Base-by-base conservation (phyloP, 257 asterid genomes). In the Solanum neorickii region DNA sequence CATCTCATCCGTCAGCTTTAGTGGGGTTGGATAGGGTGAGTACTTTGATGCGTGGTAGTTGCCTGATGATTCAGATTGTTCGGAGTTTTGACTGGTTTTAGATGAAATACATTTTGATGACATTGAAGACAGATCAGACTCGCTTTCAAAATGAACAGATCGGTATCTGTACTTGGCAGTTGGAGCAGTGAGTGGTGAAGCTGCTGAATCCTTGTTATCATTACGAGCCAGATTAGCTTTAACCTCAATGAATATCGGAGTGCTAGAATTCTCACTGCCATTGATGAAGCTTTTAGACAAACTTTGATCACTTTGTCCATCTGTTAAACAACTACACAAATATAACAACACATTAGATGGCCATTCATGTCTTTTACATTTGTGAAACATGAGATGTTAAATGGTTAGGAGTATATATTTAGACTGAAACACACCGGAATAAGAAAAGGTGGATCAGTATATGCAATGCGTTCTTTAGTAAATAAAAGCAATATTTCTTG, bases 1-100 rank as follows among this genome's bases (percentile, higher is more conserved):
- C 98, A 96, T 94, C 92, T 94, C 98, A 89, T 94, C 96, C 39
- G 92, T 89, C 73, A 96, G 89, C 87, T 94, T 94, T 86, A 93
- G 82, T 8, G 99, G 99, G 74, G 98, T 96, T 75, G 97, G 94
- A 87, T 92, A 89, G 74, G 98, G 96, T 27, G 98, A 93, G 75
- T 85, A 89, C 89, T 92, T 93, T 29, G 88, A 65, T 52, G 80
- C 83, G 84, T 89, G 37, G 35, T 35, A 73, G 73, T 52, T 86
- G 86, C 88, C 90, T 80, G 87, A 86, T 46, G 91, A 90, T 87
- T 87, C 95, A 62, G 86, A 89, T 72, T 89, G 89, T 88, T 86
- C 78, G 25, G 91, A 84, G 86, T 39, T 85, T 78, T 87, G 91
- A 88, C 88, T 89, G 42, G 91, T 90, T 83, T 91, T 44, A 74